phyloP scores from a whole-genome alignment of 2,329 filamentous ascomycete species.

The Aureobasidium melanogenum region DNA sequence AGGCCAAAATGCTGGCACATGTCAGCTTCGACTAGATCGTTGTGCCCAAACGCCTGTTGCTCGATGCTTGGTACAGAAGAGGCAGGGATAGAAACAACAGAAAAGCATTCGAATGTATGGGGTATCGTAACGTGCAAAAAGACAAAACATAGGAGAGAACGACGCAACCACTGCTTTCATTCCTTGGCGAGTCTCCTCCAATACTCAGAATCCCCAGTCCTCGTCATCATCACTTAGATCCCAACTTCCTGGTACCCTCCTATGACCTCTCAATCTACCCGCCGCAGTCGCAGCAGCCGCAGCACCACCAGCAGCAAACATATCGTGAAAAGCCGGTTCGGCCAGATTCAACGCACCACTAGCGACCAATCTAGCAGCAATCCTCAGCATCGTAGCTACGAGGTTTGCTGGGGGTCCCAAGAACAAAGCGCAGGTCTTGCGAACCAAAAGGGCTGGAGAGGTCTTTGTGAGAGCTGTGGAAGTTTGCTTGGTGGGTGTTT shows the following conservation, averaged over 20 bases:
- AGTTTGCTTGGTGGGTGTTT: neutral
- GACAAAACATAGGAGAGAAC: neutral
- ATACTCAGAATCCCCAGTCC: conserved; percentile 15
- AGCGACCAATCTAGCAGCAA: conserved; percentile 71
- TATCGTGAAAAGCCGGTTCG: conserved; percentile 5
- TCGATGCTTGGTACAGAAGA: neutral
- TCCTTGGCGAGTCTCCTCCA: neutral
- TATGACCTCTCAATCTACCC: neutral
- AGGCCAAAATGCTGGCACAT: neutral
- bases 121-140: conserved; percentile 3
- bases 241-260: conserved; percentile 12
- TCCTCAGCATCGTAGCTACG: conserved; percentile 68
- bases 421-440: conserved; percentile 68
- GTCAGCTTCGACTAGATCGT: neutral
- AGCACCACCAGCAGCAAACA: neutral
- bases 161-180: neutral
- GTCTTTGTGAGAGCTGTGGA: neutral
- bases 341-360: conserved; percentile 29
- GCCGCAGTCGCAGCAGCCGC: neutral
- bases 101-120: neutral
- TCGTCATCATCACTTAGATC: conserved; percentile 16
- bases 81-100: neutral
- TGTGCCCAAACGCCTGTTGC: neutral
- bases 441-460: conserved; percentile 46
- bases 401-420: conserved; percentile 74